These are phyloP conservation scores for Nicotiana benthamiana DNA, from an alignment of 257 asterid species.

Conservation along the genomic window DNA sequence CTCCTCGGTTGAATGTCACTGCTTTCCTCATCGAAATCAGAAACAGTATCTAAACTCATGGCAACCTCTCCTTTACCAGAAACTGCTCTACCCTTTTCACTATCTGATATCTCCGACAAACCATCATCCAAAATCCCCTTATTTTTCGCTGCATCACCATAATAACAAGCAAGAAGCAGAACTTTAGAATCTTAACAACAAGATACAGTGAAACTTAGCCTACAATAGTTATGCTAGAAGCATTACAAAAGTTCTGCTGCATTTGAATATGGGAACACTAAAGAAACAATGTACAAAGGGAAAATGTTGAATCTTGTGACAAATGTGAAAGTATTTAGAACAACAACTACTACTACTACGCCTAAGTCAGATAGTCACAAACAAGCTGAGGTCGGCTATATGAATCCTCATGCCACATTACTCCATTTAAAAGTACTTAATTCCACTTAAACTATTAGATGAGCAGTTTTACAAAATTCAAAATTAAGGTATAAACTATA, in stretches of 20 bases:
- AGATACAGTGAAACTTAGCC: background rate
- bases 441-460: background rate
- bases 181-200: background rate
- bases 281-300: background rate
- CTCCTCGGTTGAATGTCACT: constrained; percentile 18
- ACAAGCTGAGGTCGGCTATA: background rate
- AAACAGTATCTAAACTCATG: constrained; percentile 20
- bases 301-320: background rate
- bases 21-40: constrained; percentile 32
- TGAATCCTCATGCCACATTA: background rate
- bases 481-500: background rate
- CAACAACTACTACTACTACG: background rate
- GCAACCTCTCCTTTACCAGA: constrained; percentile 28
- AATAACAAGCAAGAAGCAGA: background rate
- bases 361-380: background rate
- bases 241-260: background rate
- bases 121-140: constrained; percentile 48
- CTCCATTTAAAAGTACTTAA: too few relatives aligned
- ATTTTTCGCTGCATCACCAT: constrained; percentile 49
- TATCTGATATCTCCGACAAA: constrained; percentile 35
- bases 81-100: constrained; percentile 23
- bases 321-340: background rate
- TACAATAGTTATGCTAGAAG: background rate
- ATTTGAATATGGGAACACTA: background rate
- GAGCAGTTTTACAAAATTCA: background rate